These are phyloP conservation scores for Neurospora sp. DNA, from an alignment of 495 filamentous ascomycete genomes.

Conservation along the genomic window DNA sequence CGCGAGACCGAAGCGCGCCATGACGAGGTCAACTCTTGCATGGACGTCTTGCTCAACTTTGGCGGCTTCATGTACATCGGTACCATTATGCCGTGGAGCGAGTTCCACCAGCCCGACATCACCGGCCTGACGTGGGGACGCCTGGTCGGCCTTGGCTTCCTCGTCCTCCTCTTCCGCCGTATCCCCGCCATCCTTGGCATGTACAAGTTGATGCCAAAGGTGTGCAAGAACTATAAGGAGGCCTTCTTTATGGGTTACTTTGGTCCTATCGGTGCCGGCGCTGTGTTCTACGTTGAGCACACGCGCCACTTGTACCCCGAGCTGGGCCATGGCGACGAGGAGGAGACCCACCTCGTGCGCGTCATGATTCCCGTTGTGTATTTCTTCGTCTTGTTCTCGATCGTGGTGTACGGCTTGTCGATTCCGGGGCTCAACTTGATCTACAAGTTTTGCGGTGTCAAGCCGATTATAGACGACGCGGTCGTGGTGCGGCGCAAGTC, in stretches of 20 bases:
- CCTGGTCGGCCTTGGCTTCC: slow-evolving; percentile 59
- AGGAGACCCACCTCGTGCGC: slow-evolving; percentile 41
- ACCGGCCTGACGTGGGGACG: slow-evolving; percentile 47
- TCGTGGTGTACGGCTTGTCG: slow-evolving; percentile 48
- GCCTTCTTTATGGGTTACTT: slow-evolving; percentile 83
- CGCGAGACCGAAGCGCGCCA: slow-evolving; percentile 59
- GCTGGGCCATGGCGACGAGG: slow-evolving; percentile 38
- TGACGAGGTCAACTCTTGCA: slow-evolving; percentile 75
- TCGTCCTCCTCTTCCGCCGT: slow-evolving; percentile 58
- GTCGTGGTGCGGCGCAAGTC: slow-evolving; percentile 40
- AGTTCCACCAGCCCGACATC: slow-evolving; percentile 29
- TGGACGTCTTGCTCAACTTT: slow-evolving; percentile 65
- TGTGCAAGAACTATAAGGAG: slow-evolving; percentile 47
- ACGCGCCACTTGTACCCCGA: slow-evolving; percentile 44
- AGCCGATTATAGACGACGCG: slow-evolving; percentile 41
- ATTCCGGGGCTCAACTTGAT: slow-evolving; percentile 41
- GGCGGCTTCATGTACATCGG: slow-evolving; percentile 84
- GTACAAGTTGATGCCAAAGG: slow-evolving; percentile 62
- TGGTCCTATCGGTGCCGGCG: slow-evolving; percentile 79
- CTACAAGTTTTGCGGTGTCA: slow-evolving; percentile 35
- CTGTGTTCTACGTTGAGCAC: slow-evolving; percentile 72
- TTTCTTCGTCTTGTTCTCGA: slow-evolving; percentile 49
- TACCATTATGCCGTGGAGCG: slow-evolving; percentile 64
- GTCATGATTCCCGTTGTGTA: slow-evolving; percentile 47
- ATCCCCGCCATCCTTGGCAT: slow-evolving; percentile 28